Evolutionary conservation across 768 basidiomycete genomes (phyloP).

Genomic region (Russula virescens): DNA sequence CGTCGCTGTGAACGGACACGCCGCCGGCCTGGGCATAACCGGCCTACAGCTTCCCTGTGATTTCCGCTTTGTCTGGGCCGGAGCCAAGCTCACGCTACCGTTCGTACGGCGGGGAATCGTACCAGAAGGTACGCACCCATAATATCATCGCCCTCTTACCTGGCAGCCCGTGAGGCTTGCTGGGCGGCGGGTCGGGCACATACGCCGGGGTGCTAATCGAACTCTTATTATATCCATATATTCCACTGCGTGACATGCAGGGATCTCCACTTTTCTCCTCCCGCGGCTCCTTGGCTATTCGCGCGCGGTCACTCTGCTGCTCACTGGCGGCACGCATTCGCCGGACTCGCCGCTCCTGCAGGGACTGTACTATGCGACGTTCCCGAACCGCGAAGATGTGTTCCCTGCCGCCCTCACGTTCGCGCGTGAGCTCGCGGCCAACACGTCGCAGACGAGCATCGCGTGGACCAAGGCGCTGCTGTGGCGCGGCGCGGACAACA

Average conservation of each 20-base stretch:
- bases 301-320: slow-evolving; percentile 45
- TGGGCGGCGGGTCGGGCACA: no score
- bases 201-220: not conserved
- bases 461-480: slow-evolving; percentile 49
- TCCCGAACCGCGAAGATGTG: slow-evolving; percentile 46
- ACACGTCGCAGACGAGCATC: slow-evolving; percentile 46
- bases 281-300: slow-evolving; percentile 50
- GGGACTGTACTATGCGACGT: slow-evolving; percentile 42
- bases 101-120: slow-evolving; percentile 47
- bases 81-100: slow-evolving; percentile 44
- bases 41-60: slow-evolving; percentile 48
- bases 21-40: slow-evolving; percentile 47
- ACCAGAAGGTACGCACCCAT: slow-evolving; percentile 37
- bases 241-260: slow-evolving; percentile 17
- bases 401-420: slow-evolving; percentile 48
- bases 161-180: no score
- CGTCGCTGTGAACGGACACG: slow-evolving; percentile 46
- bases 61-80: slow-evolving; percentile 47
- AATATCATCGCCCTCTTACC: not conserved
- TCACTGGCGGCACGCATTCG: slow-evolving; percentile 41
- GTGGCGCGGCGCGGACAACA: slow-evolving; percentile 43
- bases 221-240: not conserved
- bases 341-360: slow-evolving; percentile 41
- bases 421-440: slow-evolving; percentile 45
- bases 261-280: slow-evolving; percentile 44